These are phyloP conservation scores for Xylariaceae sp. DNA, from an alignment of 2,329 filamentous ascomycete genomes.

Conservation along the genomic window DNA sequence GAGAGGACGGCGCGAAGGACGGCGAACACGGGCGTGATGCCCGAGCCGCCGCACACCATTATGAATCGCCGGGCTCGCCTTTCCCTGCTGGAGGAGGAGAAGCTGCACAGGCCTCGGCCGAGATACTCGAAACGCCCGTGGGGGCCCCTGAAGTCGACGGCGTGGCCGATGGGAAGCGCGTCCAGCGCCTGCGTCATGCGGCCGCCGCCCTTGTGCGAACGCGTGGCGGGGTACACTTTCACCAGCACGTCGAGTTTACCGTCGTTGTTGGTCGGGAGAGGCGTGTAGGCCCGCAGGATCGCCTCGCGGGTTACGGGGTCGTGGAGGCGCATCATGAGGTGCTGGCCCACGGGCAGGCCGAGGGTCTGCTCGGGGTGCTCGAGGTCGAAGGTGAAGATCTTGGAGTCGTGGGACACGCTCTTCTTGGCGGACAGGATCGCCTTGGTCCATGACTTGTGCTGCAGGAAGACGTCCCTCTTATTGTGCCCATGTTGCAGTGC, in stretches of 20 bases:
- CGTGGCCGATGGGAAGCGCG: slow-evolving; percentile 62
- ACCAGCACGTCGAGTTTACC: slow-evolving; percentile 71
- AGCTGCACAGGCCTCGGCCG: slow-evolving; percentile 56
- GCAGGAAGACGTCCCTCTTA: slow-evolving; percentile 69
- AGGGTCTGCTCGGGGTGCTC: slow-evolving; percentile 64
- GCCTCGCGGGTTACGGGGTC: slow-evolving; percentile 65
- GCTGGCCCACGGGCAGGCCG: slow-evolving; percentile 78
- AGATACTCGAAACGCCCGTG: slow-evolving; percentile 81
- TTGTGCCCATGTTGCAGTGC: too few relatives aligned
- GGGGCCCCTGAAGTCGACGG: slow-evolving; percentile 81
- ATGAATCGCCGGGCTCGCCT: slow-evolving; percentile 61
- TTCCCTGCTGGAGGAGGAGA: slow-evolving; percentile 56
- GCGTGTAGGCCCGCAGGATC: slow-evolving; percentile 84
- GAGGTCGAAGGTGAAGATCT: slow-evolving; percentile 75
- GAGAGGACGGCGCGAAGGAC: slow-evolving; percentile 69
- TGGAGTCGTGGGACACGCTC: slow-evolving; percentile 69
- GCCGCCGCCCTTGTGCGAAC: slow-evolving; percentile 56
- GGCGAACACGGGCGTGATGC: slow-evolving; percentile 87
- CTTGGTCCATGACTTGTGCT: slow-evolving; percentile 67
- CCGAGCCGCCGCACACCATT: slow-evolving; percentile 87
- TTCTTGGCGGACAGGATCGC: slow-evolving; percentile 63
- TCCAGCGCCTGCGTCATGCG: slow-evolving; percentile 81
- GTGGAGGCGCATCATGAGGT: slow-evolving; percentile 75
- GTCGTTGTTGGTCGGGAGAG: slow-evolving; percentile 58
- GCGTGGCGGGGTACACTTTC: slow-evolving; percentile 70